phyloP scores from a whole-genome alignment of 352 stramenopile species.

The Globisporangium splendens region DNA sequence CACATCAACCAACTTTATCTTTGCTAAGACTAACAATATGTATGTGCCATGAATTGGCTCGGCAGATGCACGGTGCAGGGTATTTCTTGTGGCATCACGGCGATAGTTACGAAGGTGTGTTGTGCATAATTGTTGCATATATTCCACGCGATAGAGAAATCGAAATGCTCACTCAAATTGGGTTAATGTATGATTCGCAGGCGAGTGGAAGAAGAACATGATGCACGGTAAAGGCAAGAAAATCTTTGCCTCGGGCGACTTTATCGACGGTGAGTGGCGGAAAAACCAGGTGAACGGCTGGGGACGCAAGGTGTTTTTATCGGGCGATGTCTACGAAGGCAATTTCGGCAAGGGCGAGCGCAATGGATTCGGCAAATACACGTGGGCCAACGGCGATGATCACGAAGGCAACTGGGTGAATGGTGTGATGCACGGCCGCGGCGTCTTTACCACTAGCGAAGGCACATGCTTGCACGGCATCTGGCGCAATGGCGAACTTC shows the following conservation, averaged over 20 bases:
- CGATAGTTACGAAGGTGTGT: slow-evolving; percentile 71
- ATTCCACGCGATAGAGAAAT: too few relatives aligned
- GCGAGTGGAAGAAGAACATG: slow-evolving; percentile 71
- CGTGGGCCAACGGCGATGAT: slow-evolving; percentile 64
- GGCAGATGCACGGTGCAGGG: slow-evolving; percentile 69
- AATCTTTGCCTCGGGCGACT: slow-evolving; percentile 52
- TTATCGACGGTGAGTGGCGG: slow-evolving; percentile 58
- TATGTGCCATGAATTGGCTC: too few relatives aligned
- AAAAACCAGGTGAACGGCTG: slow-evolving; percentile 60
- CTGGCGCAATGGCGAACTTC: slow-evolving; percentile 44
- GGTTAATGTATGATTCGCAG: slow-evolving; percentile 15
- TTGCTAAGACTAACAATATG: too few relatives aligned
- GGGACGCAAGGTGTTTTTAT: slow-evolving; percentile 60
- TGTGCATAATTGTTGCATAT: too few relatives aligned
- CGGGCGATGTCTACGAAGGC: slow-evolving; percentile 67
- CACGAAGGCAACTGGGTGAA: slow-evolving; percentile 57
- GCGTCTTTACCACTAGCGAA: slow-evolving; percentile 34
- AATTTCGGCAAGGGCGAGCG: slow-evolving; percentile 58
- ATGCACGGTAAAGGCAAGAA: slow-evolving; percentile 80
- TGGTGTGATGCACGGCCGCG: slow-evolving; percentile 65
- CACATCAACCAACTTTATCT: too few relatives aligned
- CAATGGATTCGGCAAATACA: slow-evolving; percentile 63
- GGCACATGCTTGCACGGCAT: slow-evolving; percentile 39
- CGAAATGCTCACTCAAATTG: neutral
- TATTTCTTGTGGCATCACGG: slow-evolving; percentile 76